phyloP scores from a whole-genome alignment of 352 stramenopile species.

The Stephanocyclus meneghinianus region DNA sequence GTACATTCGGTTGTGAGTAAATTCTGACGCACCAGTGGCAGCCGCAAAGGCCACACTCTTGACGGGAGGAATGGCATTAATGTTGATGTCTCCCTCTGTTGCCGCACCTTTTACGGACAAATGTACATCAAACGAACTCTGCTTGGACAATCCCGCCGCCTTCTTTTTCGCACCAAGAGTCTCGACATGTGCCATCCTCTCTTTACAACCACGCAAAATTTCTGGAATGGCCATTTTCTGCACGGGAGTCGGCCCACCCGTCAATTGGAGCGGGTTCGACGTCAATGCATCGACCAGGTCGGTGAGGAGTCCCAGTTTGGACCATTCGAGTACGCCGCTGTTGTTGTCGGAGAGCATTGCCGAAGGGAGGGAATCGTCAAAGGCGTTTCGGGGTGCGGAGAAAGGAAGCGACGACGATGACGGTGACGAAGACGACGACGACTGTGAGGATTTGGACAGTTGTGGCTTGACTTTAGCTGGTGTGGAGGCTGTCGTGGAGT shows the following conservation, averaged over 20 bases:
- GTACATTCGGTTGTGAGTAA: no score
- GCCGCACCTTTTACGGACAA: neutral
- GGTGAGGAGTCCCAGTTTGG: conserved; percentile 62
- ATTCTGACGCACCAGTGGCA: conserved; percentile 78
- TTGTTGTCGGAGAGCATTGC: neutral
- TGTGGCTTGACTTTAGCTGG: conserved; percentile 6
- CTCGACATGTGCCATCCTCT: conserved; percentile 41
- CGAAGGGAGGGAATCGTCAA: conserved; percentile 60
- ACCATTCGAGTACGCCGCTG: conserved; percentile 52
- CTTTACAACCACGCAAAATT: conserved; percentile 50
- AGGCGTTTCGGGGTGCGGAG: conserved; percentile 51
- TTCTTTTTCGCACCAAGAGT: conserved; percentile 1
- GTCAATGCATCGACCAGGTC: conserved; percentile 64
- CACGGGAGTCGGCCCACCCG: conserved; percentile 61
- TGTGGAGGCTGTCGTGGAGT: conserved; percentile 25
- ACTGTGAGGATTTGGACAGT: conserved; percentile 4
- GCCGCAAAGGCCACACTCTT: conserved; percentile 80
- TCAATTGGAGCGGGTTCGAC: conserved; percentile 34
- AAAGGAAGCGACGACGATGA: conserved; percentile 55
- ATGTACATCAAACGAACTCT: conserved; percentile 22
- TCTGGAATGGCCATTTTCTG: conserved; percentile 77
- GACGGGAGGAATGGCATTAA: conserved; percentile 26
- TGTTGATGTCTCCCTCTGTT: neutral
- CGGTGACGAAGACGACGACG: conserved; percentile 22
- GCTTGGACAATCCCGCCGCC: neutral